Base-by-base conservation (phyloP, 257 asterid species). In the Ajuga chamaepitys region DNA sequence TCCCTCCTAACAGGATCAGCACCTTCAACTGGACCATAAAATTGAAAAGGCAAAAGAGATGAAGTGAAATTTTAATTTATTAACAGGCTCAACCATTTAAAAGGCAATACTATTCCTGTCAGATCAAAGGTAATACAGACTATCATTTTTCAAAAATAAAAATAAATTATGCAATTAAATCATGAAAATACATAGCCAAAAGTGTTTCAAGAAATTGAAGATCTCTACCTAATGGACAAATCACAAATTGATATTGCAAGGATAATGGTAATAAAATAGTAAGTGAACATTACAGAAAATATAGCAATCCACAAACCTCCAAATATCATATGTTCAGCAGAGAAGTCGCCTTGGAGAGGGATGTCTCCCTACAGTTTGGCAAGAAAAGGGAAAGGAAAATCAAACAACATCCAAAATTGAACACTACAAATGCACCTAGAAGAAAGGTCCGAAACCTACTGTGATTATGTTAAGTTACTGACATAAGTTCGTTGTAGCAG, bases 271-370 rank as follows among this genome's bases (percentile, higher is more conserved):
- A 48, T 20, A 14, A 40, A 47, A 10, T 3, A 35, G 28, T 14
- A 18, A 63, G 41, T 30, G 53, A 26, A 10, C 46, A 60, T 18
- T 28, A 46, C 12, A 51, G 32, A 41, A 45, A 67, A n/a, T 14
- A 58, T 45, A 70, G 46, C 38, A 22, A 40, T 38, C 55, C 65
- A 75, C 75, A 57, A 44, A 93, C 99, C 99, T 81, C 99, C 97
- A 78, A 86, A 88, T 72, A 93, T 93, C 99, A 93, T 93, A 81
- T 89, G 99, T 58, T 93, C 95, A 0, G 99, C 99, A 9, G 97
- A 93, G 82, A 93, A 93, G 75, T 93, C 99, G 41, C 99, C 99
- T 70, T 93, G 99, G 68, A 93, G 99, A 41, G 99, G 99, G 72
- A 93, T 64, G 38, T 93, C 99, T 61, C 96, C 99, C 99, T 93